phyloP scores from a whole-genome alignment of 768 basidiomycete species.

The Hygrophorus russula region DNA sequence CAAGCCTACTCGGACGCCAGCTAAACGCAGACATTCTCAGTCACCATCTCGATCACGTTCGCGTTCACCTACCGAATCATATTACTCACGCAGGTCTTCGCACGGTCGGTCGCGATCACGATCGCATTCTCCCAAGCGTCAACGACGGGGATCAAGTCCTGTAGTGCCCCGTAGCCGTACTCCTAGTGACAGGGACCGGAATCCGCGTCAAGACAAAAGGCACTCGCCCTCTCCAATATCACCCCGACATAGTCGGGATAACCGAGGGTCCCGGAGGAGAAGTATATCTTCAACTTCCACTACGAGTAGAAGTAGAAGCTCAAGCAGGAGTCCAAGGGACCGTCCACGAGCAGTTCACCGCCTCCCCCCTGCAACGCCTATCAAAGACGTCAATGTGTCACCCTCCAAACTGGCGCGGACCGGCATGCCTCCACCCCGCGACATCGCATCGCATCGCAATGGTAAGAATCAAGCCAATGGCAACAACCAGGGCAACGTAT shows the following conservation, averaged over 20 bases:
- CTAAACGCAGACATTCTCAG: conserved; percentile 35
- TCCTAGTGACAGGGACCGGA: conserved; percentile 35
- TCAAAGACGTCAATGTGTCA: conserved; percentile 21
- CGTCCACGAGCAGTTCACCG: conserved; percentile 50
- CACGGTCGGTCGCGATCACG: conserved; percentile 54
- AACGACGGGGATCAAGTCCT: conserved; percentile 42
- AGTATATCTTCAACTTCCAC: conserved; percentile 47
- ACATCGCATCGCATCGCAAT: conserved; percentile 17
- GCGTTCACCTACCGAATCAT: conserved; percentile 54
- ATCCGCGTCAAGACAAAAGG: conserved; percentile 12
- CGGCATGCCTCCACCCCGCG: conserved; percentile 8
- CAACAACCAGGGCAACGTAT: conserved; percentile 20
- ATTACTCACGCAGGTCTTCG: conserved; percentile 51
- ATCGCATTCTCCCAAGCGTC: conserved; percentile 50
- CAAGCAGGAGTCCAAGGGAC: conserved; percentile 42
- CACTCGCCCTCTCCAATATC: conserved; percentile 29
- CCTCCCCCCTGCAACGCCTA: conserved; percentile 37
- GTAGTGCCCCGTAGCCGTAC: conserved; percentile 33
- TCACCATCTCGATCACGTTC: conserved; percentile 50
- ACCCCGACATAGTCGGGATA: conserved; percentile 28
- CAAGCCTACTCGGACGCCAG: conserved; percentile 23
- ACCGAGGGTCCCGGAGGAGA: conserved; percentile 27
- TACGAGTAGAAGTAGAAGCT: conserved; percentile 44
- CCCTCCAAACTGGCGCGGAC: conserved; percentile 17
- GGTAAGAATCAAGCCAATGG: conserved; percentile 28